phyloP scores from a whole-genome alignment of 2,329 filamentous ascomycete species.

The Ilyonectria destructans region DNA sequence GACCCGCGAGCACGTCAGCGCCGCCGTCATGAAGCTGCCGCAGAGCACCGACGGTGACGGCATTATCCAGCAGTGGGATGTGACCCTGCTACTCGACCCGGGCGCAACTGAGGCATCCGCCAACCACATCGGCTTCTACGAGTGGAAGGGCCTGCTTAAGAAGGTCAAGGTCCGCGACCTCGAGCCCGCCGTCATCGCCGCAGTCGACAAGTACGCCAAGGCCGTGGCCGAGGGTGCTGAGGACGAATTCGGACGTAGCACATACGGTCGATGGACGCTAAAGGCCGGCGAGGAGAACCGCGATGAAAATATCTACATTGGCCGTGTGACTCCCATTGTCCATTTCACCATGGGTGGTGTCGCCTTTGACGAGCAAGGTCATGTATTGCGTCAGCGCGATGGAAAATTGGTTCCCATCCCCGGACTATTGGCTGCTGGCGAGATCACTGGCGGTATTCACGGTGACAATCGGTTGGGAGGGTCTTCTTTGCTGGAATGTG shows the following conservation, averaged over 20 bases:
- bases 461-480: constrained; percentile 76
- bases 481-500: constrained; percentile 75
- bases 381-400: constrained; percentile 61
- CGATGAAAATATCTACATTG: constrained; percentile 71
- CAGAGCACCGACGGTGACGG: constrained; percentile 51
- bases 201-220: constrained; percentile 66
- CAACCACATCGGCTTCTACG: constrained; percentile 75
- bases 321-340: constrained; percentile 74
- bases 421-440: constrained; percentile 75
- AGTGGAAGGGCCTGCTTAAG: constrained; percentile 73
- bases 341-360: constrained; percentile 80
- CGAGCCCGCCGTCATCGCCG: constrained; percentile 54
- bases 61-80: constrained; percentile 68
- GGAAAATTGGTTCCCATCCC: constrained; percentile 62
- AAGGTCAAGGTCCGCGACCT: constrained; percentile 71
- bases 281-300: constrained; percentile 59
- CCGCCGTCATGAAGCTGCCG: constrained; percentile 63
- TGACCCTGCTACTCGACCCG: constrained; percentile 73
- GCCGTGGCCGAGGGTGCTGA: constrained; percentile 57
- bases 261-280: constrained; percentile 72
- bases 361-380: constrained; percentile 68
- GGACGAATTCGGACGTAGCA: constrained; percentile 64
- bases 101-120: constrained; percentile 67
- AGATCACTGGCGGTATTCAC: constrained; percentile 77
- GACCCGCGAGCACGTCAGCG: constrained; percentile 71